These are phyloP conservation scores for Oryza coarctata DNA, from an alignment of 176 grass and related monocot genomes.

Conservation along the genomic window DNA sequence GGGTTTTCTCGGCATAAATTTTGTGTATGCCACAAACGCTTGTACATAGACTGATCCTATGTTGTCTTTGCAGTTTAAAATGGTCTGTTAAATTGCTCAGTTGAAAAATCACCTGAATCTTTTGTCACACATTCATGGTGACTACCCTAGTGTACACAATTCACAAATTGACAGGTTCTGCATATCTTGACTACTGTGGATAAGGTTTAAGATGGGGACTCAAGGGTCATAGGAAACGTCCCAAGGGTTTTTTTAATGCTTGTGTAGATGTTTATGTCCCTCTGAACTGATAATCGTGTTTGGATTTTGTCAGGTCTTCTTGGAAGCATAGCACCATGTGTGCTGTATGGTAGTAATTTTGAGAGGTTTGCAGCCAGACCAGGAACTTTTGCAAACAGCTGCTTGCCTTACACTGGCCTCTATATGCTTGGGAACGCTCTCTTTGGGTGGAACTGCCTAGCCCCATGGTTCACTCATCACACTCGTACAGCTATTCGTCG, in stretches of 20 bases:
- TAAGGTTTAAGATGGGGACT: not conserved
- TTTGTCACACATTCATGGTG: not conserved
- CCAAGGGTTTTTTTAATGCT: not conserved
- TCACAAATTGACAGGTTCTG: not conserved
- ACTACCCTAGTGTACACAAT: not conserved
- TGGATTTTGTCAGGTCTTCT: constrained; percentile 66
- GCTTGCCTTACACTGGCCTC: constrained; percentile 83
- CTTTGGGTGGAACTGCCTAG: constrained; percentile 90
- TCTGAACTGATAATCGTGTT: constrained; percentile 2
- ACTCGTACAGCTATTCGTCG: constrained; percentile 80
- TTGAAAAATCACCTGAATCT: not conserved
- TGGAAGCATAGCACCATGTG: constrained; percentile 77
- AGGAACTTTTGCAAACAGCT: constrained; percentile 74
- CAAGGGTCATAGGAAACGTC: too few species aligned
- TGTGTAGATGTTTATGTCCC: not conserved
- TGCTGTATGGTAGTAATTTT: constrained; percentile 80
- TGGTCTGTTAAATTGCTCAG: not conserved
- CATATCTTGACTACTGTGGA: not conserved
- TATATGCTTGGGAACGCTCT: constrained; percentile 75
- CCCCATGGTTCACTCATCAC: constrained; percentile 71
- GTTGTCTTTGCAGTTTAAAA: not conserved
- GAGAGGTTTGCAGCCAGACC: constrained; percentile 67
- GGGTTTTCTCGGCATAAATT: not conserved
- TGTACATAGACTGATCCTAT: not conserved
- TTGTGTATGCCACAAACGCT: not conserved